A percentile compares a stretch with the other conserved stretches of the same genome.
These are phyloP conservation scores for Sphaerulina vaccinii DNA, from an alignment of 2,329 filamentous ascomycete genomes.

Conservation along the genomic window DNA sequence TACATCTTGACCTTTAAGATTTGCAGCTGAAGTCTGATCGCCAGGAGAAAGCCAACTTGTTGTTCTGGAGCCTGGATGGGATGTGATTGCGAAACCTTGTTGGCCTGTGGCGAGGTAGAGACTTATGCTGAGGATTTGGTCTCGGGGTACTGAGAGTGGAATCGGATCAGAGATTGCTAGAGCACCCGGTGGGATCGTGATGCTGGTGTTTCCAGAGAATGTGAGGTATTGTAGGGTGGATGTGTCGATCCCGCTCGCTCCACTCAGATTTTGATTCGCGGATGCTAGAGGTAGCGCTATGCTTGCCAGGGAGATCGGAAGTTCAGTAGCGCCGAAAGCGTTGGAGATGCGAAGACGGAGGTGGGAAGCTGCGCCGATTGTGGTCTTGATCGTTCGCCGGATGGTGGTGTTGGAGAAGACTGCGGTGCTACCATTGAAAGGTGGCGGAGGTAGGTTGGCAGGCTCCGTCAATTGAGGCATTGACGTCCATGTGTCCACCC, in stretches of 20 bases:
- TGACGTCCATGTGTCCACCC: slow-evolving; percentile 63
- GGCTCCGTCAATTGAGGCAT: slow-evolving; percentile 67
- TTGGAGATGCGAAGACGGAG: slow-evolving; percentile 66
- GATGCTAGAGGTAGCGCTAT: slow-evolving; percentile 52
- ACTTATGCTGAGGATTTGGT: slow-evolving; percentile 57
- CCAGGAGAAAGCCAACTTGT: slow-evolving; percentile 60
- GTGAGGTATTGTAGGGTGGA: slow-evolving; percentile 55
- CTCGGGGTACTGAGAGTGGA: slow-evolving; percentile 52
- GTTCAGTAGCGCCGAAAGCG: slow-evolving; percentile 59
- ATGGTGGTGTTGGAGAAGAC: slow-evolving; percentile 60
- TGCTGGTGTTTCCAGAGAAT: slow-evolving; percentile 55
- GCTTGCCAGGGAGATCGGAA: slow-evolving; percentile 60
- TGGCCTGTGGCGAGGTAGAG: slow-evolving; percentile 61
- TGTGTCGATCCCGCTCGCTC: slow-evolving; percentile 53
- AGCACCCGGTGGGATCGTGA: slow-evolving; percentile 56
- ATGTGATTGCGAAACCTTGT: slow-evolving; percentile 57
- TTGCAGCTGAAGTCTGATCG: slow-evolving; percentile 53
- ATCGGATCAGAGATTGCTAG: slow-evolving; percentile 63
- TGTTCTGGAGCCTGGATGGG: slow-evolving; percentile 64
- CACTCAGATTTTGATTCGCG: slow-evolving; percentile 51
- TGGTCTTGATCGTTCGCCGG: slow-evolving; percentile 64
- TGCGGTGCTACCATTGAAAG: slow-evolving; percentile 54
- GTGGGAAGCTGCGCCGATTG: slow-evolving; percentile 52
- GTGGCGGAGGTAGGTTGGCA: slow-evolving; percentile 59
- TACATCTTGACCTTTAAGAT: slow-evolving; percentile 44